These are phyloP conservation scores for Taphrina wiesneri DNA, from an alignment of 1,139 yeast genomes.

Conservation along the genomic window DNA sequence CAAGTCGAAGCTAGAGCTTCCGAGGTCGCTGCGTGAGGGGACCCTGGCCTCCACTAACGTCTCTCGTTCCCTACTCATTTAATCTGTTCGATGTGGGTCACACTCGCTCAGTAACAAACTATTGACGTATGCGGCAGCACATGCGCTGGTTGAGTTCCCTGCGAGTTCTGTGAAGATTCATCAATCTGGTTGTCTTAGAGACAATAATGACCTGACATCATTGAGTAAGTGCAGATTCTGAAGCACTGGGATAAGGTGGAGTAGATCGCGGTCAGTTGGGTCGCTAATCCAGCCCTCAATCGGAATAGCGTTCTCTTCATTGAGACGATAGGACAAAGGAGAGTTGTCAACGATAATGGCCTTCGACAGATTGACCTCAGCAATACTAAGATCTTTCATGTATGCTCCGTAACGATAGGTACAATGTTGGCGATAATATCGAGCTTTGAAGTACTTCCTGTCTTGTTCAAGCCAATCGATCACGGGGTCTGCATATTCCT, in stretches of 20 bases:
- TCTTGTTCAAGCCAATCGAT: constrained; percentile 79
- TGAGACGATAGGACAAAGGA: constrained; percentile 80
- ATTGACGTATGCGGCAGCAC: too few relatives aligned
- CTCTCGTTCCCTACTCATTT: too few relatives aligned
- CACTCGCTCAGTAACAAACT: too few relatives aligned
- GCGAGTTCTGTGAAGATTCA: background rate
- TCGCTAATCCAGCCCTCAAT: constrained; percentile 98
- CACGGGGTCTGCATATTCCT: constrained; percentile 95
- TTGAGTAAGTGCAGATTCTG: constrained; percentile 76
- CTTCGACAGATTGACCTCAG: constrained; percentile 61
- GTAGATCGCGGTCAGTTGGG: constrained; percentile 78
- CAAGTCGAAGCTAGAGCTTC: too few relatives aligned
- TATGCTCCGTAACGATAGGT: constrained; percentile 76
- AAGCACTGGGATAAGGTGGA: constrained; percentile 77
- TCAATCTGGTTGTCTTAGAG: constrained; percentile 13
- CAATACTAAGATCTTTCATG: constrained; percentile 72
- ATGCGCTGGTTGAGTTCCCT: too few relatives aligned
- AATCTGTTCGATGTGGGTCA: too few relatives aligned
- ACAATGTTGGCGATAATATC: constrained; percentile 81
- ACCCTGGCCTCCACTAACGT: too few relatives aligned
- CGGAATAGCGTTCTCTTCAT: constrained; percentile 80
- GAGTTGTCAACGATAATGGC: constrained; percentile 86
- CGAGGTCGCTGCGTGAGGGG: too few relatives aligned
- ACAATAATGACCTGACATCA: constrained; percentile 77
- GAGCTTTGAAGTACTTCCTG: constrained; percentile 54